A percentile compares a stretch with the other conserved stretches of the same genome.
Conservation (phyloP, 2,329 filamentous ascomycete species). For the Elsinoe ampelina region DNA sequence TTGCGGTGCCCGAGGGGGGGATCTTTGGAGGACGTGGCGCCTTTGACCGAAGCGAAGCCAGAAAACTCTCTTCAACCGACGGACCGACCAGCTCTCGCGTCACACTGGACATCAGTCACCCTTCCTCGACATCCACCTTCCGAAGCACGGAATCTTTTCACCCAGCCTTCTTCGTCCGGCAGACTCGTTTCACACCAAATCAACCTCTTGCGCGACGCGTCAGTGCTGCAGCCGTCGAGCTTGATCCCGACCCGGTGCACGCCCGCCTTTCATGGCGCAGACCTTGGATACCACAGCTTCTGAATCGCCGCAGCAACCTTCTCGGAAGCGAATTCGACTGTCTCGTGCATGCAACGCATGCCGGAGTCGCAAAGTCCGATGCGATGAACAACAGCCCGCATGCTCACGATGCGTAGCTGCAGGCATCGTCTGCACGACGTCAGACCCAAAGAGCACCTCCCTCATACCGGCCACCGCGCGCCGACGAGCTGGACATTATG, state of each 20-base stretch:
- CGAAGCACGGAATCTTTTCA: no score
- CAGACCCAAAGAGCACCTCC: constrained; percentile 11
- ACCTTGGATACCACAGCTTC: not conserved
- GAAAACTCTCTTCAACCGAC: not conserved
- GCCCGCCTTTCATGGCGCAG: not conserved
- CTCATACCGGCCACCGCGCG: constrained; percentile 1
- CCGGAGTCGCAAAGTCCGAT: constrained; percentile 16
- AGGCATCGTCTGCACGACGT: constrained; percentile 14
- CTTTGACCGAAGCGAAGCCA: not conserved
- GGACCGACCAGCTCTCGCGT: not conserved
- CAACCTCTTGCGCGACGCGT: no score
- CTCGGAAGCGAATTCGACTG: constrained; percentile 14
- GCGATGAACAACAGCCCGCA: constrained; percentile 16
- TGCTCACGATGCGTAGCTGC: constrained; percentile 12
- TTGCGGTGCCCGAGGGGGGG: not conserved
- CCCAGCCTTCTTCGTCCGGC: no score
- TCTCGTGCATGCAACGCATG: constrained; percentile 17
- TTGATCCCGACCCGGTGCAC: not conserved
- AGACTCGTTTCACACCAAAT: no score
- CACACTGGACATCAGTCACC: no score
- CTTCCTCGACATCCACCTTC: no score
- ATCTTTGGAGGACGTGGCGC: not conserved
- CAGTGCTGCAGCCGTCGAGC: no score
- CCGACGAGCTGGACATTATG: not conserved
- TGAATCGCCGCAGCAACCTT: not conserved